Evolutionary conservation across 1,284 basidiomycete species (phyloP), one percentile per base, ranked within the genome.

Genomic region (Cryptococcus amylolentus): DNA sequence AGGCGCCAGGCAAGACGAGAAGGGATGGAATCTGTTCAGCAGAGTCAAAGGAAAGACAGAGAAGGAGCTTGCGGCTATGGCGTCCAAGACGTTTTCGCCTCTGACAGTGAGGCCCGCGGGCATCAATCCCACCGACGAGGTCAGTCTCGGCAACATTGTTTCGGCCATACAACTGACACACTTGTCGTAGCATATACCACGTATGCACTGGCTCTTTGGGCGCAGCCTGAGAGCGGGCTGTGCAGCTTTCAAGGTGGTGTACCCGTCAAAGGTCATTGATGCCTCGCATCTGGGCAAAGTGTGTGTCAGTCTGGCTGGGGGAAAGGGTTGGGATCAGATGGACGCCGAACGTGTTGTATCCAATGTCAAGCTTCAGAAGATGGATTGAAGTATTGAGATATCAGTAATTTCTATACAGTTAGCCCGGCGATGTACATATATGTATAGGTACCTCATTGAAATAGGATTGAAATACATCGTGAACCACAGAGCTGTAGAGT

Each of bases 41-140:
- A 53, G 51, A 16, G 51, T 66, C 47, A 71, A 69, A 47, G 67
- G 69, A 5, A 46, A 55, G 20, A 64, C 60, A 3, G 69, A 71
- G 56, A 63, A 60, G 26, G 62, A 49, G 16, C 50, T 69, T 20
- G n/a, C 44, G 3, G 56, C 37, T 2, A 12, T 55, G 31, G 47
- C 57, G 31, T 52, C n/a, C 13, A 52, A 57, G 12, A 48, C 38
- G 9, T 64, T 69, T 48, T 51, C 62, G 52, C 55, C 57, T 4
- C 52, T 64, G 23, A 55, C 49, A 20, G 35, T 71, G 3, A 60
- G 69, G 13, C 69, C 67, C 5, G 67, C 58, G 2, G 67, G 58
- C 1, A 68, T 71, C 50, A 42, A 60, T 12, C 64, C 66, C 1
- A 63, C 63, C 4, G 14, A 49, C 9, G 66, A 69, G 35, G 65